Evolutionary conservation across 306 rosid genomes (phyloP).

Genomic region (Comarum palustre): DNA sequence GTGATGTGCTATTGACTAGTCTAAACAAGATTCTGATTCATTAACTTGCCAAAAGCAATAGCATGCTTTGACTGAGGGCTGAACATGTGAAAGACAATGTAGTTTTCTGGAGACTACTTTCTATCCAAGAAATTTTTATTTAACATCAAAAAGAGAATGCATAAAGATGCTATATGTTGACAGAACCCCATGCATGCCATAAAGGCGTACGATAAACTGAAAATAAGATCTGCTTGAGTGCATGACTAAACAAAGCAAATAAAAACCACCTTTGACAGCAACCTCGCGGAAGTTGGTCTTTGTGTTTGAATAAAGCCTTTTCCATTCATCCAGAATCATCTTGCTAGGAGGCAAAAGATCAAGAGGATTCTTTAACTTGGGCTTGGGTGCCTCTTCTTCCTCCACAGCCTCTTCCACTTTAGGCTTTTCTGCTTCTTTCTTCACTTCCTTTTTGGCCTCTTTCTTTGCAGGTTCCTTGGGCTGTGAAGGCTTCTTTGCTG

Average conservation of each 20-base stretch:
- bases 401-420: conserved; percentile 37
- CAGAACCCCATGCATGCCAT: not conserved
- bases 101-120: not conserved
- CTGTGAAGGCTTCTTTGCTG: conserved; percentile 64
- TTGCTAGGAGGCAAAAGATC: conserved; percentile 83
- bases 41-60: not conserved
- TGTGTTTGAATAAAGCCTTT: conserved; percentile 80
- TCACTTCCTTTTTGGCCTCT: conserved; percentile 29
- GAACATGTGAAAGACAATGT: not conserved
- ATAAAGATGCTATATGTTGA: not conserved
- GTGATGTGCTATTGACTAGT: not conserved
- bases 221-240: not conserved
- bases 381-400: conserved; percentile 75
- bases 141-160: not conserved
- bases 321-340: conserved; percentile 90
- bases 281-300: conserved; percentile 89
- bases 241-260: not conserved
- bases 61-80: not conserved
- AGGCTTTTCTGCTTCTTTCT: conserved; percentile 46
- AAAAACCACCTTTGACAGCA: conserved; percentile 66
- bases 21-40: not conserved
- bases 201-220: not conserved
- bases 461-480: conserved; percentile 63
- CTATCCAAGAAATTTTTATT: not conserved
- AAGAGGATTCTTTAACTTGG: conserved; percentile 79